Conservation (phyloP, 106 monocot genomes). For the Agapanthus africanus region DNA sequence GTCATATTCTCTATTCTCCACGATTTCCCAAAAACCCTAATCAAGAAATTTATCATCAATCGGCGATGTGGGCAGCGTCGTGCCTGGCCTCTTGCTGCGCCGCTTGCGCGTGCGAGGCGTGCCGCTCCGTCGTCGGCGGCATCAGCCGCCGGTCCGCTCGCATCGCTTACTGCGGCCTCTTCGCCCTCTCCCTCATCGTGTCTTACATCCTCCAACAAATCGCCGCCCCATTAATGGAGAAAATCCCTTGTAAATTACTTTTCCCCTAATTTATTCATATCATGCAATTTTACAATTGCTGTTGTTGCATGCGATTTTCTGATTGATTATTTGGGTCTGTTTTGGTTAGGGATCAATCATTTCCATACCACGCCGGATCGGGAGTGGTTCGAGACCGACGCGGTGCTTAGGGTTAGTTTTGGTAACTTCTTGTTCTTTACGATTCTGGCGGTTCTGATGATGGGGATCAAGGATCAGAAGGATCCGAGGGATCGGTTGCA, state of each 20-base stretch:
- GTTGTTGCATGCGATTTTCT: too few relatives aligned
- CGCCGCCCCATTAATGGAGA: constrained; percentile 91
- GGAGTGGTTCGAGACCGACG: constrained; percentile 93
- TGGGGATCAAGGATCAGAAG: constrained; percentile 78
- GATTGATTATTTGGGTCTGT: too few relatives aligned
- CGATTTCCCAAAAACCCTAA: too few relatives aligned
- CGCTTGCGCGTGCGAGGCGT: constrained; percentile 96
- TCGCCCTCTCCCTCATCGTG: constrained; percentile 91
- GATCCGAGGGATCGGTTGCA: constrained; percentile 71
- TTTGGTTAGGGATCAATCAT: too few relatives aligned
- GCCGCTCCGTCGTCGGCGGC: constrained; percentile 81
- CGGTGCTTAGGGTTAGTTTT: constrained; percentile 74
- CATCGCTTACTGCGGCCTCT: constrained; percentile 98
- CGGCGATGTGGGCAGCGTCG: constrained; percentile 99
- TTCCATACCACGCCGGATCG: constrained; percentile 67
- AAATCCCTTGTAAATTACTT: constrained; percentile 60
- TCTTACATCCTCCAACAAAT: constrained; percentile 94
- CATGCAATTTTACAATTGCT: not conserved
- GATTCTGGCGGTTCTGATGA: constrained; percentile 60
- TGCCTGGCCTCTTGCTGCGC: constrained; percentile 99
- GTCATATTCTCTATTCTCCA: too few relatives aligned
- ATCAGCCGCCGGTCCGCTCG: constrained; percentile 96
- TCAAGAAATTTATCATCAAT: too few relatives aligned
- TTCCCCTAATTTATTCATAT: not conserved
- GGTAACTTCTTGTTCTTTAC: constrained; percentile 87